These are phyloP conservation scores for Mrakia gelida DNA, from an alignment of 768 basidiomycete genomes.

Conservation along the genomic window DNA sequence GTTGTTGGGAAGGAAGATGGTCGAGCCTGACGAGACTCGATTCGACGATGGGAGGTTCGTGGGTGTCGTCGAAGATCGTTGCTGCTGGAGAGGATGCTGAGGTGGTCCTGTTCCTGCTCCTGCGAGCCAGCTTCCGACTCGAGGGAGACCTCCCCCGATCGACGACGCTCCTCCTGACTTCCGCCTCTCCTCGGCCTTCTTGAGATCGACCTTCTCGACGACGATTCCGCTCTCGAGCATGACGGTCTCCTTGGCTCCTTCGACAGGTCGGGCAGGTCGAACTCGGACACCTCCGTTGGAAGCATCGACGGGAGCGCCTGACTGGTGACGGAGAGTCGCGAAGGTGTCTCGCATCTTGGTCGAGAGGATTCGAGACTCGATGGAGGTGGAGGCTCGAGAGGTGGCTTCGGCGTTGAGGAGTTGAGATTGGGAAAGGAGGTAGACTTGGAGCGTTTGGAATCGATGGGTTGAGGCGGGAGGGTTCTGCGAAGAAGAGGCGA, in stretches of 20 bases:
- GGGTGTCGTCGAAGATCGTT: constrained; percentile 9
- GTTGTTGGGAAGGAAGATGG: constrained; percentile 6
- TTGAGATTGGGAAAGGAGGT: constrained; percentile 22
- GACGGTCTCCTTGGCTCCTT: constrained; percentile 5
- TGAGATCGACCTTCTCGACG: not conserved
- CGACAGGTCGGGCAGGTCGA: not conserved
- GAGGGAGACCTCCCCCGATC: not conserved
- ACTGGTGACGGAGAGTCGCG: constrained; percentile 12
- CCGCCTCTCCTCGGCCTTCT: constrained; percentile 5
- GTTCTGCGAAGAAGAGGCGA: constrained; percentile 4
- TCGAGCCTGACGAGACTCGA: not conserved
- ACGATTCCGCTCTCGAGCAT: constrained; percentile 19
- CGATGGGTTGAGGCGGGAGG: constrained; percentile 32
- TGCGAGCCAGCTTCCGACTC: not conserved
- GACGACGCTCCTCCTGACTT: constrained; percentile 6
- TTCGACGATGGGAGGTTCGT: not conserved
- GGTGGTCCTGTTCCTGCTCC: not conserved
- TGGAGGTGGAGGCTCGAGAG: constrained; percentile 10
- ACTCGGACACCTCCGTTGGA: not conserved
- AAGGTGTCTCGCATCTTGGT: constrained; percentile 29
- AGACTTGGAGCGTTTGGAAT: constrained; percentile 29
- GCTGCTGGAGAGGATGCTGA: not conserved
- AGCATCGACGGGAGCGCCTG: not conserved
- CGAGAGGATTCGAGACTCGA: constrained; percentile 20
- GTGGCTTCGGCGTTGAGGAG: constrained; percentile 19